Base-by-base conservation (phyloP, 2,329 filamentous ascomycete genomes). In the Neonectria faginata region DNA sequence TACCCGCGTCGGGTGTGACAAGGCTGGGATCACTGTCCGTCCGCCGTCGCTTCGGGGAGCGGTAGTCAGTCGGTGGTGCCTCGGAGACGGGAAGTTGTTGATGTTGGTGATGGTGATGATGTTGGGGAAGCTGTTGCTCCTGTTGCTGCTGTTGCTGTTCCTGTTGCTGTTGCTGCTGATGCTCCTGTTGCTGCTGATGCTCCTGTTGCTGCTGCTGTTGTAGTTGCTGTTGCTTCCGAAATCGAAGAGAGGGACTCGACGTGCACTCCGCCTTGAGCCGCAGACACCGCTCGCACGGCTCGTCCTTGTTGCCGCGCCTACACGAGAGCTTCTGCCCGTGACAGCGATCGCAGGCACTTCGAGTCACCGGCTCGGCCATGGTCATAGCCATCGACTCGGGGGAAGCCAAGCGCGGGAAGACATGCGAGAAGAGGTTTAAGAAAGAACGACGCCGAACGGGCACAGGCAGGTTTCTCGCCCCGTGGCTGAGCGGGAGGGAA, bases 311-410 rank as follows among this genome's bases (percentile, higher is more conserved):
- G 60, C 75, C 71, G 54, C 82, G 78, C 69, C 80, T 83, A 74
- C 81, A 84, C 67, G 79, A 80, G 62, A 84, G 76, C 71, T 84
- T 84, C 69, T 83, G 81, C 18, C 72, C 72, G 68, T 84, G 82
- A 68, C 82, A 84, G 65, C 81, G 79, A 70, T 84, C 81, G 73
- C 82, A 84, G 60, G 82, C 82, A 61, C 80, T 82, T 60, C 82
- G 79, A 66, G 77, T 79, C 64, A 76, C 70, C 57, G 72, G 75
- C 64, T 80, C 79, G 67, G 77, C 70, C 79, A 80, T 80, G 70
- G 68, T 75, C 69, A 73, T 67, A 61, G 69, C 75, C 75, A 64
- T 72, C 44, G 63, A 61, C 68, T 70, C 72, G 58, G 66, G 48
- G 62, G 64, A 66, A 58, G 57, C 45, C 53, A 56, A 57, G 67